Evolutionary conservation across 139 green algal species (phyloP), one percentile per base, ranked within the genome.

Genomic region (Chlamydomonas schloesseri): DNA sequence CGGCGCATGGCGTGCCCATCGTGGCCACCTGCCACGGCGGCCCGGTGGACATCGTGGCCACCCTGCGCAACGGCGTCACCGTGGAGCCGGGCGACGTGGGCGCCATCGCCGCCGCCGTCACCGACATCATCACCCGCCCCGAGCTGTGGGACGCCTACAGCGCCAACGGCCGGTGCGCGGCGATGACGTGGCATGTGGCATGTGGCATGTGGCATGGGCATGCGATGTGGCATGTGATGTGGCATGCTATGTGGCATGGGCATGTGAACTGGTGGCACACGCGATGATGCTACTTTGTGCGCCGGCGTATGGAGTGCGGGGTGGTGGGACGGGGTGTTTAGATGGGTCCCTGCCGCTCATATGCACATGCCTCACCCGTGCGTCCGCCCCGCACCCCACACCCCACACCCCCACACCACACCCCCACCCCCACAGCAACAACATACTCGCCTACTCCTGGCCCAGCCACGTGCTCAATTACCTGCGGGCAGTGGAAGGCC

Each of bases 401-500:
- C 9, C n/a, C 6, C 29, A 18, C 13, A 34, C 69, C 69, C 55
- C 69, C 69, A 8, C 64, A 24, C 34, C 69, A 11, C 67, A 29
- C 8, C 70, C 21, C 70, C 20, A 18, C 13, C 20, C 23, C 28
- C 53, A 10, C 65, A 89, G 94, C 5, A 82, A 89, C 71, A 97
- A 98, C 92, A 98, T 99, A 87, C 93, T 96, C 65, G 95, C 97
- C 31, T 98, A 98, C 93, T 97, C 91, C 47, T 99, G 97, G 94
- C 93, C 93, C 42, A 93, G 91, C 50, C 97, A 99, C 90, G 97
- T 95, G 88, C 91, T 95, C 68, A 88, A 90, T 70, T 96, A 96
- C 92, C 90, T 98, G 65, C 87, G 94, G 33, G 71, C 73, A 6
- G 87, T 98, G 34, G 94, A 97, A 73, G 65, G n/a, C 36, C 80